Percentiles rank a stretch among this genome's conserved stretches.
These are phyloP conservation scores for Piedraia hortae DNA, from an alignment of 2,329 filamentous ascomycete species.

Conservation along the genomic window DNA sequence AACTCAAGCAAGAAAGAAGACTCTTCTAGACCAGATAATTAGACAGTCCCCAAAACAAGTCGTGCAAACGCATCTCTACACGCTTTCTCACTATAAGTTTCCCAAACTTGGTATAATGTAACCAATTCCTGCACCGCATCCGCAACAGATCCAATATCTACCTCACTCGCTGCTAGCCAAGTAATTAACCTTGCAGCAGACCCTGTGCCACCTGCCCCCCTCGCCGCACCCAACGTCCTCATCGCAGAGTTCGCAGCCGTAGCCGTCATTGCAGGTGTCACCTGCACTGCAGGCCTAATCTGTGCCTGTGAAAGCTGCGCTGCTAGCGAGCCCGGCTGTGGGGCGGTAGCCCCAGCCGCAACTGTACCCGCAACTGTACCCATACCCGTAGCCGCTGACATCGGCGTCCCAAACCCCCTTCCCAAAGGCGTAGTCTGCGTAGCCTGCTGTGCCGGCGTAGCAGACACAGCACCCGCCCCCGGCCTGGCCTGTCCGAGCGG, in stretches of 20 bases:
- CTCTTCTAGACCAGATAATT: too few relatives aligned
- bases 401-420: too few relatives aligned
- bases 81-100: slow-evolving; percentile 35
- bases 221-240: slow-evolving; percentile 9
- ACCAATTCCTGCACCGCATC: slow-evolving; percentile 82
- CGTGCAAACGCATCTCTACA: slow-evolving; percentile 35
- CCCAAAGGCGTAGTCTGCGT: too few relatives aligned
- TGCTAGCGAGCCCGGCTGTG: too few relatives aligned
- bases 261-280: slow-evolving; percentile 6
- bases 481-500: too few relatives aligned
- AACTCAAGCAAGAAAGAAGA: too few relatives aligned
- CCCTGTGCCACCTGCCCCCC: slow-evolving; percentile 14
- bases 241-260: slow-evolving; percentile 13
- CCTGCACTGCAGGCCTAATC: slow-evolving; percentile 32
- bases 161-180: slow-evolving; percentile 64
- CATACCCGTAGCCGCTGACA: too few relatives aligned
- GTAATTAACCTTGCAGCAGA: slow-evolving; percentile 30
- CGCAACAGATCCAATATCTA: slow-evolving; percentile 62
- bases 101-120: slow-evolving; percentile 58
- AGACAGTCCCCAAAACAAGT: slow-evolving; percentile 24
- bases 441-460: too few relatives aligned
- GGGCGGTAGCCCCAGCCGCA: too few relatives aligned
- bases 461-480: too few relatives aligned
- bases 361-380: too few relatives aligned
- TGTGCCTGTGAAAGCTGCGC: too few relatives aligned